Percentiles rank a stretch among this genome's conserved stretches.
Conservation (phyloP, 768 basidiomycete species). For the Hebeloma cylindrosporum region DNA sequence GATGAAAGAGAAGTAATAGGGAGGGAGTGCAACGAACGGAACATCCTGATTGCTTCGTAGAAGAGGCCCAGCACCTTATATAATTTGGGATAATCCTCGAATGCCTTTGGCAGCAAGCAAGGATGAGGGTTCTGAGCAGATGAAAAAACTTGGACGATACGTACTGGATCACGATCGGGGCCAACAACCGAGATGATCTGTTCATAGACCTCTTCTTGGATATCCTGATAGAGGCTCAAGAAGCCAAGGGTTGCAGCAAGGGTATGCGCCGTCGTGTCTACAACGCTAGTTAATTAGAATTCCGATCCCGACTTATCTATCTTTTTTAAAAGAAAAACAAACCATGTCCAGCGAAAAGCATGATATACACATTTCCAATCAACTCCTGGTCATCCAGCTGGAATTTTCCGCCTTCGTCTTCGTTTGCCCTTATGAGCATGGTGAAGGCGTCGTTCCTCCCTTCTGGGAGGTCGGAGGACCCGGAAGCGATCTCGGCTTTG, state of each 20-base stretch:
- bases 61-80: slow-evolving; percentile 44
- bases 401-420: slow-evolving; percentile 40
- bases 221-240: slow-evolving; percentile 43
- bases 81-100: slow-evolving; percentile 41
- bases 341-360: slow-evolving; percentile 63
- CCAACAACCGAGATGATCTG: slow-evolving; percentile 44
- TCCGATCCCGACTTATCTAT: too few relatives aligned
- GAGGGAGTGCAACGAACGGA: slow-evolving; percentile 30
- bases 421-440: slow-evolving; percentile 45
- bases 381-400: slow-evolving; percentile 41
- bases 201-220: slow-evolving; percentile 48
- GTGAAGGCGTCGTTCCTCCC: slow-evolving; percentile 37
- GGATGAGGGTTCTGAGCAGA: not conserved
- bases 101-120: slow-evolving; percentile 22
- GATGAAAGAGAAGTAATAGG: not conserved
- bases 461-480: not conserved
- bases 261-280: slow-evolving; percentile 52
- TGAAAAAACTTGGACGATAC: not conserved
- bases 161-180: slow-evolving; percentile 20
- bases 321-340: slow-evolving; percentile 5
- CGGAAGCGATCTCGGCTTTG: slow-evolving; percentile 23
- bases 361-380: slow-evolving; percentile 51
- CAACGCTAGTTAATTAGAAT: too few relatives aligned
- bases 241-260: slow-evolving; percentile 48
- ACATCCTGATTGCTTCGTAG: slow-evolving; percentile 44